Conservation (phyloP, 441 rosid species). For the Viola pubescens region DNA sequence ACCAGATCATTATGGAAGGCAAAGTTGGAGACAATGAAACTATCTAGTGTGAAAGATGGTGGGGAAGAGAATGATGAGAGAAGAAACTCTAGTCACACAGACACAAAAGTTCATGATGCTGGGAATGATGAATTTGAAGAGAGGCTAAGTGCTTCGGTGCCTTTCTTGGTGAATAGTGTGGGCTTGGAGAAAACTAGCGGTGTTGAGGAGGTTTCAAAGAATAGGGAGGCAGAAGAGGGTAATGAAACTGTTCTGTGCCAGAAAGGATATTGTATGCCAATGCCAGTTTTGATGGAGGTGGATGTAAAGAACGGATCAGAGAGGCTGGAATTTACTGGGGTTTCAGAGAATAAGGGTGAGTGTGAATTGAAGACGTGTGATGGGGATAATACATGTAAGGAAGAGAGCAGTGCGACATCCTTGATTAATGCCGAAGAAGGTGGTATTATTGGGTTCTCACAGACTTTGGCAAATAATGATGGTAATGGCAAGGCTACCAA, state of each 20-base stretch:
- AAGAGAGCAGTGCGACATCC: neutral
- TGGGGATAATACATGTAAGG: neutral
- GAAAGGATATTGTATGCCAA: slow-evolving; percentile 9
- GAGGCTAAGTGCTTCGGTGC: neutral
- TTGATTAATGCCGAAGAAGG: neutral
- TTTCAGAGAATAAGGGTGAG: slow-evolving; percentile 7
- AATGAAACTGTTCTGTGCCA: neutral
- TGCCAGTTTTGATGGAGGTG: slow-evolving; percentile 17
- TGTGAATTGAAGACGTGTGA: slow-evolving; percentile 3
- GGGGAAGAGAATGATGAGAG: neutral
- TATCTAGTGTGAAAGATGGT: slow-evolving; percentile 5
- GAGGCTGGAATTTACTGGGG: neutral
- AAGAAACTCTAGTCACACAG: slow-evolving; percentile 12
- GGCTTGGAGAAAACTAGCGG: slow-evolving; percentile 4
- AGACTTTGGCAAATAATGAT: slow-evolving; percentile 17
- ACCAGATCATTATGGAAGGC: slow-evolving; percentile 60
- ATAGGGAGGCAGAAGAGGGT: neutral
- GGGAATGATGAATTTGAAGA: slow-evolving; percentile 5
- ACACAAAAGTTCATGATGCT: slow-evolving; percentile 17
- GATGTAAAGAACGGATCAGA: neutral
- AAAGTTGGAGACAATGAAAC: slow-evolving; percentile 25
- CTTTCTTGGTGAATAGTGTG: slow-evolving; percentile 5
- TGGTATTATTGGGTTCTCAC: neutral
- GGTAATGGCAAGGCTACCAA: slow-evolving; percentile 22
- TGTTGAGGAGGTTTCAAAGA: too few relatives aligned